Conservation (phyloP, 192 early-diverging fungal genomes). For the Dimargaris cristalligena region DNA sequence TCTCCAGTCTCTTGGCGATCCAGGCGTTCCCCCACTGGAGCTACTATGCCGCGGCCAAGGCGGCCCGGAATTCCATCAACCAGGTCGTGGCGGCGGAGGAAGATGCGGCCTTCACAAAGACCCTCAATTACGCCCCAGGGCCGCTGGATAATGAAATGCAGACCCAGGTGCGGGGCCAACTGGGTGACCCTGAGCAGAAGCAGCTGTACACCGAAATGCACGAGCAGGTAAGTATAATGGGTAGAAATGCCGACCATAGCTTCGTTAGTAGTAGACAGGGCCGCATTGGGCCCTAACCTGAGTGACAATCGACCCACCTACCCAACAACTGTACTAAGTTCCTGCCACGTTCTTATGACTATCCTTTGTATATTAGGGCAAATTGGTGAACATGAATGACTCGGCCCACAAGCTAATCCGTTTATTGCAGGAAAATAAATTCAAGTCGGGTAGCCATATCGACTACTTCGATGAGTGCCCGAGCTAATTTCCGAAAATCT, state of each 20-base stretch:
- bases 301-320: background rate
- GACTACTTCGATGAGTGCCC: conserved; percentile 47
- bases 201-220: conserved; percentile 46
- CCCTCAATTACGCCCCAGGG: conserved; percentile 75
- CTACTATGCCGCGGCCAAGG: conserved; percentile 62
- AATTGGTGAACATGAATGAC: conserved; percentile 46
- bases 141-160: conserved; percentile 80
- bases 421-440: conserved; percentile 38
- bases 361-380: conserved; percentile 20
- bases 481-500: too few species aligned
- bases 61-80: conserved; percentile 64
- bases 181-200: conserved; percentile 47
- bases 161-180: conserved; percentile 40
- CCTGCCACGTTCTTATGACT: background rate
- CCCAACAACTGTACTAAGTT: background rate
- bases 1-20: conserved; percentile 64
- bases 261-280: background rate
- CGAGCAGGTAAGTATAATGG: conserved; percentile 26
- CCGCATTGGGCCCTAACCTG: background rate
- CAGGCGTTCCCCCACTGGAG: conserved; percentile 62
- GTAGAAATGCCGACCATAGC: too few species aligned
- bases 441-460: conserved; percentile 45
- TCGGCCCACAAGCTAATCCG: conserved; percentile 43
- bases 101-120: conserved; percentile 30
- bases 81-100: conserved; percentile 54